Conservation (phyloP, 768 basidiomycete genomes). For the Clavulina sp. region DNA sequence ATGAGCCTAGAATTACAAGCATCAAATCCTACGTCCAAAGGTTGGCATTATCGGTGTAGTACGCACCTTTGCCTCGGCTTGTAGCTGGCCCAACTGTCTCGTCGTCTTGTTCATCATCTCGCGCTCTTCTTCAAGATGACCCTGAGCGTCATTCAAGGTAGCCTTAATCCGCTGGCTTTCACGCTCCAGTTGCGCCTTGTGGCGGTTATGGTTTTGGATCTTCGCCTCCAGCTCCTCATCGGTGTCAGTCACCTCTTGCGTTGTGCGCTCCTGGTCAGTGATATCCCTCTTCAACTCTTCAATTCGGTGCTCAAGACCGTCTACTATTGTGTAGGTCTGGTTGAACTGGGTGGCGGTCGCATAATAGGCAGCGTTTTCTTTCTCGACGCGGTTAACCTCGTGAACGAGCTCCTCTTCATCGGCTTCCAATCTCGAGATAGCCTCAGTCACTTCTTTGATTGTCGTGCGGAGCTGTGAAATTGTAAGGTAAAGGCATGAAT, state of each 20-base stretch:
- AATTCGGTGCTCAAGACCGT: slow-evolving; percentile 44
- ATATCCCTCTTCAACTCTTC: slow-evolving; percentile 43
- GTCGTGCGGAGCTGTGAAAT: slow-evolving; percentile 34
- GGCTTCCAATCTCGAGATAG: slow-evolving; percentile 51
- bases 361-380: slow-evolving; percentile 36
- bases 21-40: not conserved
- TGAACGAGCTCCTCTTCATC: slow-evolving; percentile 52
- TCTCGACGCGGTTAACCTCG: slow-evolving; percentile 9
- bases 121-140: slow-evolving; percentile 12
- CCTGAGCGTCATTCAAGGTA: slow-evolving; percentile 12
- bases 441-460: slow-evolving; percentile 38
- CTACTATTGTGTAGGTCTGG: slow-evolving; percentile 59
- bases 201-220: slow-evolving; percentile 19
- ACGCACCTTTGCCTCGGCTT: slow-evolving; percentile 53
- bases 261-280: slow-evolving; percentile 16
- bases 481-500: not conserved
- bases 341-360: slow-evolving; percentile 73
- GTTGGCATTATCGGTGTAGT: not conserved
- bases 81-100: slow-evolving; percentile 35
- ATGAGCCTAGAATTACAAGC: slow-evolving; percentile 37
- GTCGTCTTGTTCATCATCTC: slow-evolving; percentile 16
- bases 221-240: slow-evolving; percentile 44
- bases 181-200: slow-evolving; percentile 16
- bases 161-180: slow-evolving; percentile 1
- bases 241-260: slow-evolving; percentile 25